phyloP scores from a whole-genome alignment of 1,284 basidiomycete species.

The Moesziomyces globuligerus region DNA sequence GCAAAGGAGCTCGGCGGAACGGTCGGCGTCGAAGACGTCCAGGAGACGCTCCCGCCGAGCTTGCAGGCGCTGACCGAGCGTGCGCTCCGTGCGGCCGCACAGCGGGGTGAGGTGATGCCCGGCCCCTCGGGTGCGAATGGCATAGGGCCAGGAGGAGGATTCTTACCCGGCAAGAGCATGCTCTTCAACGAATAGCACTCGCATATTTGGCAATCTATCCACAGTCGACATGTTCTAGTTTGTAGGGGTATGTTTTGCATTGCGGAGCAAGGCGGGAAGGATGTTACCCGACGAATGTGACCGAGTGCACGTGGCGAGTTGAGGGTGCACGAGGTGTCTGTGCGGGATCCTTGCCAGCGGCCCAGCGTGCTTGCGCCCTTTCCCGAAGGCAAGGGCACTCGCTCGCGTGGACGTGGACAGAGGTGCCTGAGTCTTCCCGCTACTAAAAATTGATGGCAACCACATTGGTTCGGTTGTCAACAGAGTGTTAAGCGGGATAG shows the following conservation, averaged over 20 bases:
- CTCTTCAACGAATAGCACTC: conserved; percentile 36
- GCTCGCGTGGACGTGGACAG: conserved; percentile 1
- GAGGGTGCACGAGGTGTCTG: conserved; percentile 42
- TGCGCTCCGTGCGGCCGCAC: conserved; percentile 25
- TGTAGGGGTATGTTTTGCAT: background rate
- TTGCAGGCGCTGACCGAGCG: conserved; percentile 31
- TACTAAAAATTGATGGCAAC: conserved; percentile 58
- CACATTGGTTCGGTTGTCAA: conserved; percentile 53
- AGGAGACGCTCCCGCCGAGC: conserved; percentile 44
- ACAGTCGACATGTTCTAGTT: background rate
- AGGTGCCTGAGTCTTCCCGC: conserved; percentile 41
- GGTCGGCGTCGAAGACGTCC: conserved; percentile 43
- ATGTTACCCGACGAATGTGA: conserved; percentile 51
- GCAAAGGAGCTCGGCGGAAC: conserved; percentile 31
- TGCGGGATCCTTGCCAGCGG: conserved; percentile 30
- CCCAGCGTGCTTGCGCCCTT: background rate
- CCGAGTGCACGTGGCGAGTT: conserved; percentile 27
- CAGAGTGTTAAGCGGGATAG: conserved; percentile 52
- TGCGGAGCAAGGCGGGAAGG: background rate
- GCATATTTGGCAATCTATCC: background rate
- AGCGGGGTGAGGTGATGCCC: conserved; percentile 8
- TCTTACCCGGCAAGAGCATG: conserved; percentile 41
- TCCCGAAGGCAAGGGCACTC: background rate
- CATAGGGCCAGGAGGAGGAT: conserved; percentile 33
- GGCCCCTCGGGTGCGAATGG: conserved; percentile 26